A percentile compares a stretch with the other conserved stretches of the same genome.
Evolutionary conservation across 179 eudicot genomes (phyloP).

Genomic region (Nepenthes alata): DNA sequence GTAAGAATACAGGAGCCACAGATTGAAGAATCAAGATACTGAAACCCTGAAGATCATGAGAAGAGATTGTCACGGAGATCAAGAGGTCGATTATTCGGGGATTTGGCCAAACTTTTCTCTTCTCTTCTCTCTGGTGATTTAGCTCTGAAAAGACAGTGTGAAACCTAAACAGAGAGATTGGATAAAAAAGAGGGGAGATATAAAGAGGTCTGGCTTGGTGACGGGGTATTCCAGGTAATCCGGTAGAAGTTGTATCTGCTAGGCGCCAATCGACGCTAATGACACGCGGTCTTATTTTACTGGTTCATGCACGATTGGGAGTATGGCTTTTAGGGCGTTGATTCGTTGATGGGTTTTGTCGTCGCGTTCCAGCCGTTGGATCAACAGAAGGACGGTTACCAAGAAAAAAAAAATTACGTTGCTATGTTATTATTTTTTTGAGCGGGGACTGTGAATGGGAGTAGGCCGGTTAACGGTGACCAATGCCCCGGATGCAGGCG

Average conservation of each 20-base stretch:
- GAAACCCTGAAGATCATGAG: too few species aligned
- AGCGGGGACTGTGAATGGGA: too few species aligned
- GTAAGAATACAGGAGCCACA: not conserved
- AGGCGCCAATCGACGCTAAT: not conserved
- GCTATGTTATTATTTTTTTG: too few species aligned
- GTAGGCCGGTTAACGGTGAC: too few species aligned
- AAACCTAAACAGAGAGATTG: conserved; percentile 3
- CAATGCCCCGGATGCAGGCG: too few species aligned
- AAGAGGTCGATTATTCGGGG: not conserved
- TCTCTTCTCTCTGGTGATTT: not conserved
- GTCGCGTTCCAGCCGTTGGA: too few species aligned
- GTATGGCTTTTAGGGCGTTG: not conserved
- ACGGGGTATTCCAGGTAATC: conserved; percentile 14
- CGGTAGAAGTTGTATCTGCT: conserved; percentile 6
- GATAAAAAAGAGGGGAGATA: not conserved
- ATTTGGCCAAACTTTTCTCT: not conserved
- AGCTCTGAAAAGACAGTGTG: conserved; percentile 1
- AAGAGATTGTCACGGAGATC: too few species aligned
- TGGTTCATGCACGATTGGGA: not conserved
- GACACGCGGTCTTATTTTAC: not conserved
- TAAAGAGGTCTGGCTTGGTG: conserved; percentile 2
- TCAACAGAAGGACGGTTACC: too few species aligned
- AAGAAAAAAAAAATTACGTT: too few species aligned
- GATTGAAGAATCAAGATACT: too few species aligned
- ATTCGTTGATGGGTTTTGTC: too few species aligned